Conservation (phyloP, 768 basidiomycete species). For the Pleurotus sapidus region DNA sequence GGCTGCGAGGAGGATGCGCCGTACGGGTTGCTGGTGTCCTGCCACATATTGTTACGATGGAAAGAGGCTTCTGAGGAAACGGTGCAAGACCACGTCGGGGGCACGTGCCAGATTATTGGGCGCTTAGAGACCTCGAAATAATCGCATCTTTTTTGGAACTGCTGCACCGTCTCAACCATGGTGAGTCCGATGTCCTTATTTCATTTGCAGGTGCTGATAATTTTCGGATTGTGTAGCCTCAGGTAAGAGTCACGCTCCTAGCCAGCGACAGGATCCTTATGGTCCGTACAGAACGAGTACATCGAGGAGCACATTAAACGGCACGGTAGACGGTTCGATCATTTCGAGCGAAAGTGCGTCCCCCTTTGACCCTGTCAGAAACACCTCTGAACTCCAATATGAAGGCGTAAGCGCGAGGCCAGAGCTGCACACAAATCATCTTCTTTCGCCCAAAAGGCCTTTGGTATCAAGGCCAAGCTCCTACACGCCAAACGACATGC, state of each 20-base stretch:
- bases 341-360: conserved; percentile 90
- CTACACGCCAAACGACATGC: conserved; percentile 95
- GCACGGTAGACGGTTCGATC: conserved; percentile 93
- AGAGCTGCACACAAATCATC: conserved; percentile 77
- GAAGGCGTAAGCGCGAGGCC: conserved; percentile 80
- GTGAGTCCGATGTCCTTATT: conserved; percentile 24
- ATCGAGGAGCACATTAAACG: conserved; percentile 99
- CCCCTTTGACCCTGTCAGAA: background rate
- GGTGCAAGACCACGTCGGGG: conserved; percentile 7
- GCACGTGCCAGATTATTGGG: conserved; percentile 20
- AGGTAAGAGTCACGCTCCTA: conserved; percentile 30
- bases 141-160: background rate
- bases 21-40: conserved; percentile 61
- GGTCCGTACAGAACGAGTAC: conserved; percentile 74
- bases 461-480: conserved; percentile 97
- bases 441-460: conserved; percentile 85
- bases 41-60: conserved; percentile 57
- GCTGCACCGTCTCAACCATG: conserved; percentile 27
- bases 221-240: conserved; percentile 46
- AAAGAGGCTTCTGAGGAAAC: background rate
- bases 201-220: background rate
- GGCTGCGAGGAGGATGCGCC: conserved; percentile 59
- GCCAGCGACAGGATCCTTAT: no score
- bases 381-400: background rate
- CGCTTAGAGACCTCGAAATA: conserved; percentile 16